Base-by-base conservation (phyloP, 345 rosid genomes). In the Pugionium cornutum region DNA sequence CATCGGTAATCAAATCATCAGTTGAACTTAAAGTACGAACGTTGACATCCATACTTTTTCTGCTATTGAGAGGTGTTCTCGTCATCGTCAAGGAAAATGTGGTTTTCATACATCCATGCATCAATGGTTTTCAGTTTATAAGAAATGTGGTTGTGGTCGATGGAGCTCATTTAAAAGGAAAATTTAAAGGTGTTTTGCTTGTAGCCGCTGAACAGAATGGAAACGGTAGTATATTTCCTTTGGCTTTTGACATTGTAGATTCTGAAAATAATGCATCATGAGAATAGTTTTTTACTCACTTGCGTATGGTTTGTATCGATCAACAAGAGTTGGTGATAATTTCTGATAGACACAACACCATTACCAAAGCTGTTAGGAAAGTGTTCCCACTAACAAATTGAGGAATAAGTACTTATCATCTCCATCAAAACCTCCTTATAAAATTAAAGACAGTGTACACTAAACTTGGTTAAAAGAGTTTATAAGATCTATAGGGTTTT, bases 181-280 rank as follows among this genome's bases (percentile, higher is more conserved):
- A 18, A 18, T 18, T 18, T 18, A 18, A 18, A 18, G 18, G 18
- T 18, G 18, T 18, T 18, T 18, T 18, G 0, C 18, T 18, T 18
- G 32, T 55, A 36, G 18, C 1, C 1, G 44, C 10, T 36, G 11
- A 7, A 3, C 44, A 36, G 5, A 44, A 55, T 37, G 59, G 8
- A 55, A 28, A 37, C 2, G 8, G 45, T 36, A 3, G 2, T 1
- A 49, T 49, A 41, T 58, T 40, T 8, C 62, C 28, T 2, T 4
- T 58, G n/a, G 49, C 9, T 5, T 58, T 58, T 58, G 62, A 36
- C 1, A 41, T 41, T 28, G 62, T 58, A 3, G 49, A 58, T 58
- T n/a, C 26, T 34, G 66, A 61, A 2, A 46, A 4, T 34, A 1
- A 60, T 37, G 34, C 3, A 26, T 9, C 33, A 4, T 56, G 25